A percentile compares a stretch with the other conserved stretches of the same genome.
Evolutionary conservation across 176 grass and related monocot genomes (phyloP).

Genomic region (Echinochloa phyllopogon): DNA sequence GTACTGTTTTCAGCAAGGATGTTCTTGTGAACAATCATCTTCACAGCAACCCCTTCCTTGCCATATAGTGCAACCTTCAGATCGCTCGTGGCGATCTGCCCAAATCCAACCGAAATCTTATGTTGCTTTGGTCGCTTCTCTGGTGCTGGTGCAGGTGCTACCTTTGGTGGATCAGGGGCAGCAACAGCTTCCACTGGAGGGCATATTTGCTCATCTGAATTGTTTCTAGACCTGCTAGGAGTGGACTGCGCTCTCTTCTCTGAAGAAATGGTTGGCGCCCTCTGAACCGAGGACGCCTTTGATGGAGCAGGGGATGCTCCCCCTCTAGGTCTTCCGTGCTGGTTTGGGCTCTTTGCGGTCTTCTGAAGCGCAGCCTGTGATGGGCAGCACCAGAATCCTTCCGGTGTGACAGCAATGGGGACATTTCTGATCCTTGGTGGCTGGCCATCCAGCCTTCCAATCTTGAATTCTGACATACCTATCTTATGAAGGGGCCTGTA

Average conservation of each 20-base stretch:
- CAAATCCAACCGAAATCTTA: constrained; percentile 84
- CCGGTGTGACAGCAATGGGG: constrained; percentile 76
- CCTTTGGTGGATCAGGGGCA: constrained; percentile 51
- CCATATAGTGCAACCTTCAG: constrained; percentile 74
- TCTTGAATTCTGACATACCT: constrained; percentile 72
- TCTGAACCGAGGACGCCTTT: constrained; percentile 70
- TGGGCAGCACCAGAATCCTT: constrained; percentile 94
- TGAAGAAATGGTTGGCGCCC: constrained; percentile 40
- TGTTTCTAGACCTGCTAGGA: constrained; percentile 50
- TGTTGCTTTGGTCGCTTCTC: constrained; percentile 63
- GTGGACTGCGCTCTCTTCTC: constrained; percentile 56
- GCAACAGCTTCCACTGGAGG: constrained; percentile 27
- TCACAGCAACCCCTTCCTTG: constrained; percentile 70
- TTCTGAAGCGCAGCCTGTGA: constrained; percentile 75
- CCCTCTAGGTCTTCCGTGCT: constrained; percentile 56
- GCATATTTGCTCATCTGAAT: constrained; percentile 47
- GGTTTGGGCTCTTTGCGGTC: constrained; percentile 57
- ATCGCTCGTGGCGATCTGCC: constrained; percentile 63
- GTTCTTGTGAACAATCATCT: constrained; percentile 81
- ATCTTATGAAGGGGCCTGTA: constrained; percentile 11
- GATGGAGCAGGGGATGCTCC: constrained; percentile 59
- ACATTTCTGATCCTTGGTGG: constrained; percentile 67
- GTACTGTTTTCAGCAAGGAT: constrained; percentile 72
- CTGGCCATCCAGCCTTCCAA: constrained; percentile 56
- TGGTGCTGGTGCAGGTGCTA: not conserved